These are phyloP conservation scores for Wickerhamomyces tratensis DNA, from an alignment of 805 yeast species.

Conservation along the genomic window DNA sequence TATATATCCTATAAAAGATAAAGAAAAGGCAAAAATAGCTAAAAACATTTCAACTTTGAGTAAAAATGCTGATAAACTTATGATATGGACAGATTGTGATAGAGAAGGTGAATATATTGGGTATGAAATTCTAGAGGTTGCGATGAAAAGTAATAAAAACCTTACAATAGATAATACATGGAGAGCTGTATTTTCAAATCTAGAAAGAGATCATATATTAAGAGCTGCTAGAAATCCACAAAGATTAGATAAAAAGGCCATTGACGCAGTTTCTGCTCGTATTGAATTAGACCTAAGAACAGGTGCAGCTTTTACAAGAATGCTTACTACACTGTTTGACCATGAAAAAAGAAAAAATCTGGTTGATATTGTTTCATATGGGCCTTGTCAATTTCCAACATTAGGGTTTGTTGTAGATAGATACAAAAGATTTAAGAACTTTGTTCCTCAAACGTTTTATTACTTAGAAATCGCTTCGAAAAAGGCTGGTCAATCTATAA, in stretches of 20 bases:
- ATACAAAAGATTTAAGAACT: constrained; percentile 61
- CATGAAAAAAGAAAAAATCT: constrained; percentile 10
- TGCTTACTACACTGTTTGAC: constrained; percentile 49
- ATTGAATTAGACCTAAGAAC: constrained; percentile 82
- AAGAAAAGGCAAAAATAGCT: constrained; percentile 39
- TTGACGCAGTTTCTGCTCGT: constrained; percentile 79
- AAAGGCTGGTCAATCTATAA: constrained; percentile 28
- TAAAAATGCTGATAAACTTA: constrained; percentile 45
- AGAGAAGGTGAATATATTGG: constrained; percentile 95
- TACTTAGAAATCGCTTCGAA: constrained; percentile 42
- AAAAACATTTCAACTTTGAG: constrained; percentile 64
- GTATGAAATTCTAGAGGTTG: constrained; percentile 68
- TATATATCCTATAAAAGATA: constrained; percentile 25
- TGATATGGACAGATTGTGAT: constrained; percentile 99
- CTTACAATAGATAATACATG: constrained; percentile 40
- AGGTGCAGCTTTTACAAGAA: constrained; percentile 83
- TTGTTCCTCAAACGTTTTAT: constrained; percentile 80
- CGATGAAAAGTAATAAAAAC: constrained; percentile 34
- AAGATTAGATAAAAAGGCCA: constrained; percentile 53
- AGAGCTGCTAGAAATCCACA: constrained; percentile 67
- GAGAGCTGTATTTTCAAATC: constrained; percentile 82
- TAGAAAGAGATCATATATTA: constrained; percentile 65
- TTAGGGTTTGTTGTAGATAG: constrained; percentile 94
- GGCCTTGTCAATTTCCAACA: constrained; percentile 95
- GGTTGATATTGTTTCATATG: constrained; percentile 51